Base-by-base conservation (phyloP, 495 filamentous ascomycete genomes). In the Elasticomyces elasticus region DNA sequence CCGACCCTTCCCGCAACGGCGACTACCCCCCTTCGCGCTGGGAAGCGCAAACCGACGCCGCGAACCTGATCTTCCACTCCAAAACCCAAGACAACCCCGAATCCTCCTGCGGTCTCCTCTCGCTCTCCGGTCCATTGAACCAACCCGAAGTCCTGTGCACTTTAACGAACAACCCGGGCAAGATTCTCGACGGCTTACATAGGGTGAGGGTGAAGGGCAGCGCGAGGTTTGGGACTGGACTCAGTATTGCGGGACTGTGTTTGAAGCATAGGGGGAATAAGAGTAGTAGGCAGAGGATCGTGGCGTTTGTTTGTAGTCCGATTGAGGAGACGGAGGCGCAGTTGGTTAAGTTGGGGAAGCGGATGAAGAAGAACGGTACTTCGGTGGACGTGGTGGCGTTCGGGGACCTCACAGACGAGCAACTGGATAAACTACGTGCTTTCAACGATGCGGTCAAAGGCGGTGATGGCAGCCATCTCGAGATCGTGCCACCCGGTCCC, bases 41-140 rank as follows among this genome's bases (percentile, higher is more conserved):
- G 77, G 89, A 95, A 72, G 89, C 92, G 55, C 92, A 97, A 75
- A 73, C 85, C 62, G 94, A 99, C 71, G 89, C 91, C 43, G 87
- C 94, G 62, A 89, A 85, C 67, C 84, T 96, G 68, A 84, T 96
- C 67, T 96, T 95, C 75, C 86, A 84, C 59, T 84, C 84, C 63
- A 94, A 97, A 71, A 94, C 90, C 59, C 82, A 88, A 72, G 85
- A 80, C 68, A 94, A 99, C 70, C 86, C 92, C 22, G 92, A 99
- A 72, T 95, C 89, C 12, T 91, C 89, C 22, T 94, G 97, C 51
- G 92, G 92, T 55, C 76, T 99, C 46, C 95, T 99, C 89, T 95
- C 87, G 69, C 96, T 97, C 90, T 92, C 87, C 54, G 92, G 92
- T n/a, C n/a, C n/a, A n/a, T n/a, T n/a, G n/a, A n/a, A n/a, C n/a